Evolutionary conservation across 192 early-diverging fungal species (phyloP).

Genomic region (Backusella westeae): DNA sequence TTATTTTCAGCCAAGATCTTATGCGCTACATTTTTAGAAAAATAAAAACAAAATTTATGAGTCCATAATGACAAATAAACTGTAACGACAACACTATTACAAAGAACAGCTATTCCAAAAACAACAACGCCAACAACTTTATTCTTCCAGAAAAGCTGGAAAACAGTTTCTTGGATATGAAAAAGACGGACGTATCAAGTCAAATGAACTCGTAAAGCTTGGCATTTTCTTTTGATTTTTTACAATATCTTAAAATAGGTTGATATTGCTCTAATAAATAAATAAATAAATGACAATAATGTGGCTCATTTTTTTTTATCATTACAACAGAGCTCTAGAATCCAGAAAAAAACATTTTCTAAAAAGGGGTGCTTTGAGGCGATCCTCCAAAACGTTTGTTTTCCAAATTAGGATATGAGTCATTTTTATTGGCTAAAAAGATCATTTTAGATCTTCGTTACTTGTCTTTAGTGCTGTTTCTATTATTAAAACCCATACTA

Average conservation of each 20-base stretch:
- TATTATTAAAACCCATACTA: neutral
- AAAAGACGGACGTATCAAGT: neutral
- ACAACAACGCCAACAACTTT: neutral
- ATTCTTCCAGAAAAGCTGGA: neutral
- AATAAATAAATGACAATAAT: neutral
- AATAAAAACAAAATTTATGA: neutral
- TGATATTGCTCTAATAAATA: neutral
- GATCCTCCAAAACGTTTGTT: neutral
- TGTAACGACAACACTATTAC: neutral
- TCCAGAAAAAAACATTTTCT: conserved; percentile 8
- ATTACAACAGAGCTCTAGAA: neutral
- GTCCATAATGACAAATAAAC: neutral
- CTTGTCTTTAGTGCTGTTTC: neutral
- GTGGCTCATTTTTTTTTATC: neutral
- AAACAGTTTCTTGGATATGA: neutral
- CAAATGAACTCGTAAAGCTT: neutral
- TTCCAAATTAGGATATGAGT: neutral
- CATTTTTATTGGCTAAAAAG: neutral
- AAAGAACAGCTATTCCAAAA: neutral
- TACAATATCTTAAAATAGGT: neutral
- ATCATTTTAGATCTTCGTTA: neutral
- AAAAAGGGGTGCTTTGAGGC: neutral
- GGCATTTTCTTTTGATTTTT: neutral
- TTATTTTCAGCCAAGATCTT: neutral
- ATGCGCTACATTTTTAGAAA: neutral